Base-by-base conservation (phyloP, 2,329 filamentous ascomycete species). In the Arthrobotrys sphaeroides region DNA sequence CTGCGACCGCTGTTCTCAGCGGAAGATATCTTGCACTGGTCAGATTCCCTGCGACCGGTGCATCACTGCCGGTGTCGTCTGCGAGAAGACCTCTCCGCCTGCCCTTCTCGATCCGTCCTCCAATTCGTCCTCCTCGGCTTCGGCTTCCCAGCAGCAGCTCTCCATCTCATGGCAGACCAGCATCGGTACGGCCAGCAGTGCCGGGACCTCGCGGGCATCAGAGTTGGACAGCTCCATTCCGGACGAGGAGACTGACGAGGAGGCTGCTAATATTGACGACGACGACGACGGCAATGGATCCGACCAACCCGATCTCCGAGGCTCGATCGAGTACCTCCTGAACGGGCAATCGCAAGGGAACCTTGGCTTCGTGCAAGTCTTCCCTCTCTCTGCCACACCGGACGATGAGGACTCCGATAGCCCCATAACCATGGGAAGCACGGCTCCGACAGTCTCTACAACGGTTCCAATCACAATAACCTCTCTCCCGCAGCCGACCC, bases 1-100 rank as follows among this genome's bases (percentile, higher is more conserved):
- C 18, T 74, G 70, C 38, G 70, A 74, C 45, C 60, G 70, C 55
- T 74, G 70, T 22, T 74, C 70, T n/a, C 70, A 74, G 31, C 64
- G 70, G 20, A 74, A 74, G 55, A 74, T 74, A 42, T 74, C 70
- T 13, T 74, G 70, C 28, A 68, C 33, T 13, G 70, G 70, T 9
- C 62, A 74, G 36, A 74, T 68, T 5, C 70, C 70, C 2, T 74
- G 70, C 42, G 57, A 45, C 9, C 66, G 70, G 9, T 74, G 70
- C 55, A 64, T 74, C 18, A 68, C 43, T 4, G 70, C 70, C 5
- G 70, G 70, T 18, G 62, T 68, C 9, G 55, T 74, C 20, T 74
- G 70, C 26, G 70, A 74, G 43, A 74, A 74, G 55, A 74, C 70
- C 1, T 68, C 70, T 18, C 47, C 62, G 13, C 31, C 51, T 38